A percentile compares a stretch with the other conserved stretches of the same genome.
Conservation (phyloP, 495 filamentous ascomycete species). For the Bryoglossum gracile region DNA sequence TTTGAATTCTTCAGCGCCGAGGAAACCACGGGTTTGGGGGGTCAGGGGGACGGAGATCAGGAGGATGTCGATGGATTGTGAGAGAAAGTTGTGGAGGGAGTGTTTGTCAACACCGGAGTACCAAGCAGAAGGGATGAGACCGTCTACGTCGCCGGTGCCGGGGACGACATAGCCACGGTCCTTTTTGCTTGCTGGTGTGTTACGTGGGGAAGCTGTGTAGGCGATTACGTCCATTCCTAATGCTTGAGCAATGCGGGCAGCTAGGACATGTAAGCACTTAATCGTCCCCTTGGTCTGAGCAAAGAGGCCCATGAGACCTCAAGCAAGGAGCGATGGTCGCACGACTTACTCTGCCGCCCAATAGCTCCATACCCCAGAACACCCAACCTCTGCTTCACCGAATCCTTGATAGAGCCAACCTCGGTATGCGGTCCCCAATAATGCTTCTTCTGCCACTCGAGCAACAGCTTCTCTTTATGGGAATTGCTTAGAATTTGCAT, state of each 20-base stretch:
- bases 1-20: slow-evolving; percentile 58
- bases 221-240: slow-evolving; percentile 78
- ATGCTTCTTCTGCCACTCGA: slow-evolving; percentile 43
- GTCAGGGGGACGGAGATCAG: slow-evolving; percentile 73
- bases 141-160: slow-evolving; percentile 71
- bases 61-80: slow-evolving; percentile 63
- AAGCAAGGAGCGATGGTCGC: no score
- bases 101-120: slow-evolving; percentile 57
- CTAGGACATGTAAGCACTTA: slow-evolving; percentile 7
- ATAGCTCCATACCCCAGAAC: slow-evolving; percentile 84
- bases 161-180: slow-evolving; percentile 66
- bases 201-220: slow-evolving; percentile 61
- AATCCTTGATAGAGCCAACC: slow-evolving; percentile 34
- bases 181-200: slow-evolving; percentile 45
- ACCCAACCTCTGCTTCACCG: slow-evolving; percentile 45
- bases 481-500: slow-evolving; percentile 42
- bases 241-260: slow-evolving; percentile 56
- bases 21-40: slow-evolving; percentile 52
- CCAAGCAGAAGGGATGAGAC: slow-evolving; percentile 63
- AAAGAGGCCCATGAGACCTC: no score
- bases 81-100: slow-evolving; percentile 57
- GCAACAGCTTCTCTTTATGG: slow-evolving; percentile 33
- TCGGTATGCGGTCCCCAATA: slow-evolving; percentile 38
- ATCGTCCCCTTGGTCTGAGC: neutral
- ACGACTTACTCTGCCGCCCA: slow-evolving; percentile 30